Percentiles rank a stretch among this genome's conserved stretches.
phyloP scores from a whole-genome alignment of 1,139 yeast species.

The Starmera stellimalicola region DNA sequence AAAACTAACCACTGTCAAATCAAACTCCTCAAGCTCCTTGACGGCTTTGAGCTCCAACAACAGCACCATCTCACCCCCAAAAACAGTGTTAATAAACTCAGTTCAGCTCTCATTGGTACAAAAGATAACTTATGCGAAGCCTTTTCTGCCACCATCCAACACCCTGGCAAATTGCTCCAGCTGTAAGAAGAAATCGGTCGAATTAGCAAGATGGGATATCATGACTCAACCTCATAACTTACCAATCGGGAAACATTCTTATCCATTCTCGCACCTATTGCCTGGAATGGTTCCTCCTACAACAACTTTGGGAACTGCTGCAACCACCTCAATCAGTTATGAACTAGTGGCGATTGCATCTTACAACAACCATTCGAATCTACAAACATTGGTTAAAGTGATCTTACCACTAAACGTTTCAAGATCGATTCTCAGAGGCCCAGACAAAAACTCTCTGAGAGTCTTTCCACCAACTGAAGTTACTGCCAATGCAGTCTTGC shows the following conservation, averaged over 20 bases:
- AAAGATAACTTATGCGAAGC: conserved; percentile 53
- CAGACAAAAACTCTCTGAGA: conserved; percentile 78
- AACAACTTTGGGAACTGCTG: conserved; percentile 46
- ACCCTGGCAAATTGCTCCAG: conserved; percentile 43
- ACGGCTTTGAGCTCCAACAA: conserved; percentile 12
- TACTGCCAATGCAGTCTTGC: conserved; percentile 77
- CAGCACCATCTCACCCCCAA: conserved; percentile 10
- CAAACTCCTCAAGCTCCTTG: conserved; percentile 15
- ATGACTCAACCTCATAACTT: conserved; percentile 47
- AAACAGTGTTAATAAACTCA: conserved; percentile 18
- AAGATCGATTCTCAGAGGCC: conserved; percentile 72
- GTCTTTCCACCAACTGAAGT: conserved; percentile 95
- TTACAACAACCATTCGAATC: conserved; percentile 24
- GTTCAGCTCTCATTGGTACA: conserved; percentile 67
- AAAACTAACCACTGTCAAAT: conserved; percentile 11
- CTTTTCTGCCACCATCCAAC: conserved; percentile 48
- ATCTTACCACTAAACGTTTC: conserved; percentile 65
- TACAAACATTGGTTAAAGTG: conserved; percentile 14
- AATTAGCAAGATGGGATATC: conserved; percentile 85
- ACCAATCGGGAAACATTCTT: conserved; percentile 64
- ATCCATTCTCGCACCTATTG: conserved; percentile 86
- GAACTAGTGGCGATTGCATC: conserved; percentile 59
- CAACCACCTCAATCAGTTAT: conserved; percentile 55
- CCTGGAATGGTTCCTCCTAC: conserved; percentile 92
- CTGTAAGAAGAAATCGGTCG: conserved; percentile 46